Percentiles rank a stretch among this genome's conserved stretches.
Evolutionary conservation across 2,329 filamentous ascomycete species (phyloP).

Genomic region (Monilinia vaccinii-corymbosi): DNA sequence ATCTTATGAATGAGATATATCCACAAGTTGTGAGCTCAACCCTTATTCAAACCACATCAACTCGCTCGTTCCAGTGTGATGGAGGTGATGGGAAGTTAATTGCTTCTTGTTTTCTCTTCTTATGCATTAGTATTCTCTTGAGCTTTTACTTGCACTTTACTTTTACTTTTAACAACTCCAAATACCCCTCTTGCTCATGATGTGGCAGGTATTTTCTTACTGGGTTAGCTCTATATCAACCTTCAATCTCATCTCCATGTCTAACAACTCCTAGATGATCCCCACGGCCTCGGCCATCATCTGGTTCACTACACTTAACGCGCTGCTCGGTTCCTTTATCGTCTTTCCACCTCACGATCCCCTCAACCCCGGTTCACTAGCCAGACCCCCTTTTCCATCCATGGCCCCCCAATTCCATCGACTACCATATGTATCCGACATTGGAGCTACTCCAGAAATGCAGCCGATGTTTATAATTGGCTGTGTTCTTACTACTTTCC

Average conservation of each 20-base stretch:
- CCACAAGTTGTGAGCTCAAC: not conserved
- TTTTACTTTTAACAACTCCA: not conserved
- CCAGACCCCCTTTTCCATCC: constrained; percentile 48
- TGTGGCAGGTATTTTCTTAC: constrained; percentile 33
- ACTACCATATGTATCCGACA: constrained; percentile 66
- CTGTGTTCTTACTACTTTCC: constrained; percentile 61
- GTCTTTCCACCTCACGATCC: constrained; percentile 4
- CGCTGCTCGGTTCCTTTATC: not conserved
- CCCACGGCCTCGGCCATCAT: constrained; percentile 2
- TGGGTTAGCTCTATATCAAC: constrained; percentile 23
- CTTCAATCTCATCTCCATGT: constrained; percentile 44
- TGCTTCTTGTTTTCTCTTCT: not conserved
- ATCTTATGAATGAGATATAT: not conserved
- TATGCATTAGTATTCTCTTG: not conserved
- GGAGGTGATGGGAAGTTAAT: not conserved
- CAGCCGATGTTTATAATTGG: constrained; percentile 75
- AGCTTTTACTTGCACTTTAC: not conserved
- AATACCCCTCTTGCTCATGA: not conserved
- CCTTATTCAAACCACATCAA: not conserved
- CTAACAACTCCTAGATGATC: constrained; percentile 27
- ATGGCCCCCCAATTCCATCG: constrained; percentile 45
- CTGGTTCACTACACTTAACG: constrained; percentile 6
- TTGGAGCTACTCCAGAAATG: constrained; percentile 46
- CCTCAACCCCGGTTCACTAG: constrained; percentile 5
- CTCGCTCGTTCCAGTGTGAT: not conserved